These are phyloP conservation scores for Physcomitrellopsis africana DNA, from an alignment of 225 moss, liverwort and hornwort species.

Conservation along the genomic window DNA sequence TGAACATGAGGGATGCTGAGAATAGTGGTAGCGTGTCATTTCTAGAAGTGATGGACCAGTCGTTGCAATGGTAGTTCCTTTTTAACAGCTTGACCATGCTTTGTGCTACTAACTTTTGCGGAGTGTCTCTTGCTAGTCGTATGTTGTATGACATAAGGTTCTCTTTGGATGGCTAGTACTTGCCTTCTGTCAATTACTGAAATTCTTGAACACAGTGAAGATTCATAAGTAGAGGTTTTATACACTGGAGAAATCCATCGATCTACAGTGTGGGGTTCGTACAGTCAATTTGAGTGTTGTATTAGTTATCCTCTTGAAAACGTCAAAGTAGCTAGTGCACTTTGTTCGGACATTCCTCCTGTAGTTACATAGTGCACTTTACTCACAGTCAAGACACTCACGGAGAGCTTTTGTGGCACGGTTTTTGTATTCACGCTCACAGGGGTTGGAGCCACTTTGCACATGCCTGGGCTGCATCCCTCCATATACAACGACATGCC, in stretches of 20 bases:
- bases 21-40: neutral
- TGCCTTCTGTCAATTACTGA: neutral
- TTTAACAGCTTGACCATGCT: neutral
- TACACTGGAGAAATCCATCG: neutral
- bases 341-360: constrained; percentile 20
- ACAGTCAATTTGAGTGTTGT: neutral
- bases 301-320: constrained; percentile 14
- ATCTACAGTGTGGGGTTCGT: neutral
- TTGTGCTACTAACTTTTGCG: neutral
- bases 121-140: neutral
- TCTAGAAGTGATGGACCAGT: neutral
- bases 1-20: neutral
- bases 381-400: constrained; percentile 44
- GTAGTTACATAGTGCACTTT: constrained; percentile 24
- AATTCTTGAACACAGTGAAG: neutral
- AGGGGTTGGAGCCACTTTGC: constrained; percentile 99
- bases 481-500: constrained; percentile 92
- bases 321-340: constrained; percentile 29
- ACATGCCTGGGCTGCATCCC: constrained; percentile 93
- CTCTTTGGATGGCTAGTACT: neutral
- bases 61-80: neutral
- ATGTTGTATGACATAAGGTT: neutral
- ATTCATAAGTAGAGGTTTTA: neutral
- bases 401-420: constrained; percentile 61
- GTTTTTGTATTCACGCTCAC: constrained; percentile 80